Conservation (phyloP, 148 eudicot species). For the Diospyros kaki region DNA sequence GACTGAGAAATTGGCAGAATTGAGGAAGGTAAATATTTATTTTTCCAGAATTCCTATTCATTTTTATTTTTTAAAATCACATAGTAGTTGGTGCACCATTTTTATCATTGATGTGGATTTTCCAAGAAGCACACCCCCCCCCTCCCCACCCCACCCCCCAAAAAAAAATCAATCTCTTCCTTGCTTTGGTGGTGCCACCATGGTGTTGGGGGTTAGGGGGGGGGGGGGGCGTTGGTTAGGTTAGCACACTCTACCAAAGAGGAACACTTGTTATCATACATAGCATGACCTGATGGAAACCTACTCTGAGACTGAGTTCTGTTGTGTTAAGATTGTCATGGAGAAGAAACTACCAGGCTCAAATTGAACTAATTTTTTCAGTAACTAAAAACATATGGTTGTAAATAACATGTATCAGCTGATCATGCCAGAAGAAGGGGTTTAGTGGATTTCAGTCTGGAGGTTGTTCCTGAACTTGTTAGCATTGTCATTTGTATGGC, state of each 20-base stretch:
- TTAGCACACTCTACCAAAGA: no score
- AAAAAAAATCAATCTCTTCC: not conserved
- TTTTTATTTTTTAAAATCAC: not conserved
- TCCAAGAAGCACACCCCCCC: no score
- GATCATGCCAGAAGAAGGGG: no score
- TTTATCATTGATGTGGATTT: not conserved
- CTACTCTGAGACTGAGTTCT: not conserved
- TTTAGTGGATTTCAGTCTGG: no score
- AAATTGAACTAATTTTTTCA: not conserved
- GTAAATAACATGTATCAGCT: not conserved
- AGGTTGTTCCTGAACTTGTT: no score
- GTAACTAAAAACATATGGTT: not conserved
- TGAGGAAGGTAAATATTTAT: constrained; percentile 48
- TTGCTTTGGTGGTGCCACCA: not conserved
- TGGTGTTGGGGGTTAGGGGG: no score
- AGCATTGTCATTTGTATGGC: no score
- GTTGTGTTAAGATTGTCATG: not conserved
- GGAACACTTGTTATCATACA: not conserved
- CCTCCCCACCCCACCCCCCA: no score
- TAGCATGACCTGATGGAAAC: not conserved
- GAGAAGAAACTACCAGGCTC: not conserved
- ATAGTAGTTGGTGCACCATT: not conserved
- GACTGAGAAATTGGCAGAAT: constrained; percentile 72
- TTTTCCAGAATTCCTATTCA: not conserved
- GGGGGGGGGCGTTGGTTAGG: no score